Percentiles rank a stretch among this genome's conserved stretches.
These are phyloP conservation scores for Macrophomina pseudophaseolina DNA, from an alignment of 2,329 filamentous ascomycete genomes.

Conservation along the genomic window DNA sequence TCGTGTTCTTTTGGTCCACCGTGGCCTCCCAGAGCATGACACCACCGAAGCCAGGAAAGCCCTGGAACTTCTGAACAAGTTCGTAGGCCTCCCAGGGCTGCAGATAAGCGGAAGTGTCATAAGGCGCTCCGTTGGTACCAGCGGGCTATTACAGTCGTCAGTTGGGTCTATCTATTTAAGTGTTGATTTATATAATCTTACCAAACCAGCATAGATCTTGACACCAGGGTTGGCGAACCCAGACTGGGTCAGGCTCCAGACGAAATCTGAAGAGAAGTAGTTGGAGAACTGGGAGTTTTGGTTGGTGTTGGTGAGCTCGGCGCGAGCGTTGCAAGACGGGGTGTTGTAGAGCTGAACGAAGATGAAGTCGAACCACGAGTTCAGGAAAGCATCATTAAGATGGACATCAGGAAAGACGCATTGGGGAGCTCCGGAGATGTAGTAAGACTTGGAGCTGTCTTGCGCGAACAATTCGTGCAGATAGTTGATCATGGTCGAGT, in stretches of 20 bases:
- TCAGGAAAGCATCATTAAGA: slow-evolving; percentile 59
- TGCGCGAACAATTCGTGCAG: slow-evolving; percentile 45
- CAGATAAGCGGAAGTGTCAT: slow-evolving; percentile 52
- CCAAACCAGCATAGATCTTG: slow-evolving; percentile 61
- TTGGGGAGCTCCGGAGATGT: slow-evolving; percentile 71
- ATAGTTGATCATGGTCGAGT: slow-evolving; percentile 54
- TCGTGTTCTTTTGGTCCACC: slow-evolving; percentile 51
- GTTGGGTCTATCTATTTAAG: neutral
- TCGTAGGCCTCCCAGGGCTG: slow-evolving; percentile 50
- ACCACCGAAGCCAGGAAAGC: slow-evolving; percentile 58
- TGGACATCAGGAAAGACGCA: slow-evolving; percentile 68
- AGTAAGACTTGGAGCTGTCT: slow-evolving; percentile 56
- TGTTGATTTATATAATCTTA: neutral
- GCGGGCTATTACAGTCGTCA: slow-evolving; percentile 30
- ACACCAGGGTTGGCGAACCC: slow-evolving; percentile 49
- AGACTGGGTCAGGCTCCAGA: slow-evolving; percentile 33
- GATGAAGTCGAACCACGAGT: slow-evolving; percentile 63
- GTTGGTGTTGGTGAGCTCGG: slow-evolving; percentile 38
- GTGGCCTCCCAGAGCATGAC: slow-evolving; percentile 66
- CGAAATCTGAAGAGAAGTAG: slow-evolving; percentile 56
- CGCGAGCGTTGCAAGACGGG: slow-evolving; percentile 54
- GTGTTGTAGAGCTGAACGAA: slow-evolving; percentile 73
- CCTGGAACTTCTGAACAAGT: slow-evolving; percentile 49
- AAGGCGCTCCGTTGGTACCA: slow-evolving; percentile 33
- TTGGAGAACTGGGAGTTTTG: slow-evolving; percentile 34